Base-by-base conservation (phyloP, 371 early-diverging fungal genomes). In the Aphelidium insulamus region DNA sequence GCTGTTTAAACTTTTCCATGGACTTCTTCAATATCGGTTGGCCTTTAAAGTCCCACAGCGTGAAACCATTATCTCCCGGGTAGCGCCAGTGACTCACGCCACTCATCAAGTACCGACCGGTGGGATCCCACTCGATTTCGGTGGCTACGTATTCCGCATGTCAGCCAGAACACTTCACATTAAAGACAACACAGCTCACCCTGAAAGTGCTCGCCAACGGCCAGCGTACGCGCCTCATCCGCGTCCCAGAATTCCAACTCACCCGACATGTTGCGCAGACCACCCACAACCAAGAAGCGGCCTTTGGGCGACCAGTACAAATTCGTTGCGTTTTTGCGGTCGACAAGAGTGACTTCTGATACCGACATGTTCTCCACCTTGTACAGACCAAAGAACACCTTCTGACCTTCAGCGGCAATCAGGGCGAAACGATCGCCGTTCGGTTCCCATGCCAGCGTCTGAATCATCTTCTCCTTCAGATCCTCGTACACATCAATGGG, bases 121-220 rank as follows among this genome's bases (percentile, higher is more conserved):
- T 83, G 12, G 97, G 94, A 49, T 95, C 94, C 94, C 94, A 95
- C 49, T 85, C 88, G 32, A 87, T 66, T 46, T 91, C 88, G 17
- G 88, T 84, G 32, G 78, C 73, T 50, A 77, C 78, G 52, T 82
- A 91, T 54, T 94, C 92, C 50, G 88, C 92, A 30, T n/a, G n/a
- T n/a, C n/a, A n/a, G 49, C 56, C n/a, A n/a, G n/a, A n/a, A n/a
- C n/a, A n/a, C n/a, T n/a, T n/a, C n/a, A n/a, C n/a, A n/a, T n/a
- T n/a, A n/a, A n/a, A n/a, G n/a, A n/a, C n/a, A n/a, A n/a, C n/a
- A n/a, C n/a, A n/a, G n/a, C n/a, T n/a, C n/a, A n/a, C n/a, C n/a
- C n/a, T n/a, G n/a, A n/a, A n/a, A n/a, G n/a, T n/a, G n/a, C n/a
- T n/a, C n/a, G n/a, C n/a, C n/a, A n/a, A n/a, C n/a, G n/a, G n/a